Conservation (phyloP, 345 rosid species). For the Aurinia saxatilis region DNA sequence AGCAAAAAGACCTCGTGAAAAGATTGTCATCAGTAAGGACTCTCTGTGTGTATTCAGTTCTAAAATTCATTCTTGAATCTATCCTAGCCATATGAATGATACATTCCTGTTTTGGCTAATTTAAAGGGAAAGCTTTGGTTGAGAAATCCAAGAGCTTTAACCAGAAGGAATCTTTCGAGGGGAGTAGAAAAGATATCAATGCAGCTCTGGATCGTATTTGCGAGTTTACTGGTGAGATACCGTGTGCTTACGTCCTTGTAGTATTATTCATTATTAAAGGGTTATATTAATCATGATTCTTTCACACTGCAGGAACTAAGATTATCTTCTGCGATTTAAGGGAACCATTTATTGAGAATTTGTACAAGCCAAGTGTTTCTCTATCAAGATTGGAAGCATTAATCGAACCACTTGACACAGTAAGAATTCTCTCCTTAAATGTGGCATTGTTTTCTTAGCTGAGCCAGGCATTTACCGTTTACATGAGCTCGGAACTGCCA, state of each 20-base stretch:
- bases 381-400: constrained; percentile 75
- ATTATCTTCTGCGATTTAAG: constrained; percentile 85
- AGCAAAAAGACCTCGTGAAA: constrained; percentile 55
- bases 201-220: constrained; percentile 83
- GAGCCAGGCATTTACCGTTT: background rate
- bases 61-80: background rate
- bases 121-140: constrained; percentile 47
- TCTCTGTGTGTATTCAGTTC: background rate
- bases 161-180: constrained; percentile 76
- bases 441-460: background rate
- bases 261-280: background rate
- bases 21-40: constrained; percentile 53
- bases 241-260: background rate
- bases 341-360: constrained; percentile 74
- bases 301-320: constrained; percentile 66
- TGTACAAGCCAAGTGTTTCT: constrained; percentile 73
- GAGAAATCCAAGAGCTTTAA: constrained; percentile 61
- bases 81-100: background rate
- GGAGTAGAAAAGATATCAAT: constrained; percentile 82
- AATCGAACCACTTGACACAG: constrained; percentile 75
- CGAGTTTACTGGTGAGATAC: constrained; percentile 68
- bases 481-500: background rate
- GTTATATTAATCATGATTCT: constrained; percentile 6
- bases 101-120: constrained; percentile 1
- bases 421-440: constrained; percentile 30